Conservation (phyloP, 176 grass and related monocot species). For the Ensete ventricosum region DNA sequence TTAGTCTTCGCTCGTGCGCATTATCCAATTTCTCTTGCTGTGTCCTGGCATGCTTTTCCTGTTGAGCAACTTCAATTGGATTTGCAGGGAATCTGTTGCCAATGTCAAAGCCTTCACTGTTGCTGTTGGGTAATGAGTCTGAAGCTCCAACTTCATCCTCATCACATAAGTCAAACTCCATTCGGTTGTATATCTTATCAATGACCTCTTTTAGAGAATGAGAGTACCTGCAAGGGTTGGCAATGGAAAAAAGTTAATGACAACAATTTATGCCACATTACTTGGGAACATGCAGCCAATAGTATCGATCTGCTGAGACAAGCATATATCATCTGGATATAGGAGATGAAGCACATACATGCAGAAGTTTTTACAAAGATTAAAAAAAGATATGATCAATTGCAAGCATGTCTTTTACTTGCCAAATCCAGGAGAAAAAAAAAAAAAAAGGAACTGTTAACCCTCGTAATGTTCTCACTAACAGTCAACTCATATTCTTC, state of each 20-base stretch:
- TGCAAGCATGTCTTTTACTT: too few species aligned
- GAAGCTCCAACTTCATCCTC: constrained; percentile 40
- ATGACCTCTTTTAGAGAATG: constrained; percentile 50
- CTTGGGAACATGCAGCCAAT: background rate
- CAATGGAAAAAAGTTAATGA: background rate
- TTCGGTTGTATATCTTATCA: constrained; percentile 67
- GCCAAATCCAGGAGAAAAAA: too few species aligned
- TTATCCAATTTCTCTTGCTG: constrained; percentile 8
- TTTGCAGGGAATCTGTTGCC: background rate
- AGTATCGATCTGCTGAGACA: background rate
- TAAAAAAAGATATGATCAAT: background rate
- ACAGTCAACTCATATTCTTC: background rate
- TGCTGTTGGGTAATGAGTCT: constrained; percentile 65
- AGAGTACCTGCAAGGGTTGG: constrained; percentile 45
- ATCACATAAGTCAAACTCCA: constrained; percentile 87
- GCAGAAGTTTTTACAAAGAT: too few species aligned
- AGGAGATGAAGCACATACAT: background rate
- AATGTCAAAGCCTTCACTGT: constrained; percentile 24
- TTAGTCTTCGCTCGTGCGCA: constrained; percentile 28
- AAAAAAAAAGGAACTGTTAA: too few species aligned
- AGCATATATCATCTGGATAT: background rate
- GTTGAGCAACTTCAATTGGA: background rate
- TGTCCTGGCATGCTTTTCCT: background rate
- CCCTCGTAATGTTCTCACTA: background rate
- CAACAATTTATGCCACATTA: background rate